Evolutionary conservation across 768 basidiomycete genomes (phyloP), one percentile per base, ranked within the genome.

Genomic region (Pulveroboletus sp.): DNA sequence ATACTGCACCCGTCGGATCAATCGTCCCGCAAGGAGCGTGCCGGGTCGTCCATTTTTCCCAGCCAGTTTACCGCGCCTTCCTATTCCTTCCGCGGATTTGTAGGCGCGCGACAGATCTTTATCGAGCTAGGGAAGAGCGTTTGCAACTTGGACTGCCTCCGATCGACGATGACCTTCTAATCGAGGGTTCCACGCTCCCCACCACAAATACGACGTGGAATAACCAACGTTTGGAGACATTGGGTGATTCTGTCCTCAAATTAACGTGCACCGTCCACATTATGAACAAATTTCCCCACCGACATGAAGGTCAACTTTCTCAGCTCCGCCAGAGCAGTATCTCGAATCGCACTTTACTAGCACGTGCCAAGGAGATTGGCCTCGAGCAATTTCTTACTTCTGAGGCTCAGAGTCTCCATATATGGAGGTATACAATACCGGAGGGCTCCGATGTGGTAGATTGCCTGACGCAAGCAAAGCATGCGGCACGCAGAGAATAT

Each of bases 191-290:
- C 20, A 91, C 89, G 2, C 70, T 91, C 11, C 93, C 92, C 1
- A 74, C 75, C 31, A 76, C 85, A 6, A 61, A 60, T 29, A 75
- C 80, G 7, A 76, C 78, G 9, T 90, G 80, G 69, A 89, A 77
- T 66, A 94, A 94, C 53, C 90, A 95, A 59, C 81, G 89, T 1
- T 64, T 94, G 47, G 93, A 95, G 64, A 93, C 90, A 0, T 72
- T 94, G 7, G 93, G 93, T 9, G 93, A 95, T 60, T 80, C 85
- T 0, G 88, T 92, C 1, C 73, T 92, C 36, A 85, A 92, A 59
- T 67, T 94, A 21, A 79, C 82, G 41, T 82, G 82, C 4, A 86
- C 85, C 19, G 81, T 91, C 3, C 80, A 92, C 60, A 69, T 90
- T 5, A 84, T 85, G 69, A 89, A 87, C 70, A 80, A 77, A 52